Conservation (phyloP, 2,329 filamentous ascomycete genomes). For the Sporothrix luriei region DNA sequence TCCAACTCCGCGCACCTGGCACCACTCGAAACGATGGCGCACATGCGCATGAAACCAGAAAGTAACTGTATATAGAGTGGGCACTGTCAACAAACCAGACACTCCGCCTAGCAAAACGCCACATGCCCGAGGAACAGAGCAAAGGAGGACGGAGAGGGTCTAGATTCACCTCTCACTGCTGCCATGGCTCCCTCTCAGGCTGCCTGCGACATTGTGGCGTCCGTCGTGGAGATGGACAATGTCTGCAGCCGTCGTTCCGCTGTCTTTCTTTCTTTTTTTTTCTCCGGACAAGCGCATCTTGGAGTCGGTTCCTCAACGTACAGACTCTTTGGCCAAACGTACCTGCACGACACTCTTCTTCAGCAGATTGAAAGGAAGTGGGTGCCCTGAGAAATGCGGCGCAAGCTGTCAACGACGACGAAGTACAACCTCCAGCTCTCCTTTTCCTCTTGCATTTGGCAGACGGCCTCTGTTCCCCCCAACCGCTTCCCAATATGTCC, state of each 20-base stretch:
- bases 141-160: not conserved
- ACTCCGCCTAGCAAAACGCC: not conserved
- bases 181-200: slow-evolving; percentile 12
- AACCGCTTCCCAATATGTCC: slow-evolving; percentile 4
- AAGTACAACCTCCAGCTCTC: not conserved
- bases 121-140: not conserved
- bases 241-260: not conserved
- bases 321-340: not conserved
- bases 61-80: not conserved
- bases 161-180: not conserved
- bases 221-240: not conserved
- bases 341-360: not conserved
- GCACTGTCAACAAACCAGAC: not conserved
- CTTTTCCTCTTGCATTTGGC: not conserved
- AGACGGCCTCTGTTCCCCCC: not conserved
- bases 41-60: not conserved
- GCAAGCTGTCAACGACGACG: not conserved
- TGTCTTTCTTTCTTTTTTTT: no score
- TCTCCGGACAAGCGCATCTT: not conserved
- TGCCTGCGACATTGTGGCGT: slow-evolving; percentile 25
- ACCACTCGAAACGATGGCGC: not conserved
- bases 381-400: not conserved
- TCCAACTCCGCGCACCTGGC: not conserved
- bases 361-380: slow-evolving; percentile 7
- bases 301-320: no score